These are phyloP conservation scores for Scleroderma citrinum DNA, from an alignment of 768 basidiomycete genomes.

Conservation along the genomic window DNA sequence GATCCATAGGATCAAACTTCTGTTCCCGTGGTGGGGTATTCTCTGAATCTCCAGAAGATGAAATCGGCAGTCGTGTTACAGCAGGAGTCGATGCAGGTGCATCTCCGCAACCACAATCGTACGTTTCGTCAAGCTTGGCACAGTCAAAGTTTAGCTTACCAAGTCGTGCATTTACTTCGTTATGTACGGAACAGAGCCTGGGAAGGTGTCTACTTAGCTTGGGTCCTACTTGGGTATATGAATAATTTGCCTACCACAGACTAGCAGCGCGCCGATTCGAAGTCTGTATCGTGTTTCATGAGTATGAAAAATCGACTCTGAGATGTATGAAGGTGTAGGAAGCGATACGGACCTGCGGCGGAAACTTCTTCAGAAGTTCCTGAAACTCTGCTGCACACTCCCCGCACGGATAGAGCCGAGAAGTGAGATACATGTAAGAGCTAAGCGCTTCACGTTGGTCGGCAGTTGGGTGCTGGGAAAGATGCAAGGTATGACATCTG, in stretches of 20 bases:
- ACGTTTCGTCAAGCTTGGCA: constrained; percentile 77
- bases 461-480: constrained; percentile 63
- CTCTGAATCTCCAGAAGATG: too few species aligned
- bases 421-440: constrained; percentile 80
- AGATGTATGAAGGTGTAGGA: constrained; percentile 39
- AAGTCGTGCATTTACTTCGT: constrained; percentile 81
- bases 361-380: constrained; percentile 68
- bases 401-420: constrained; percentile 91
- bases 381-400: constrained; percentile 95
- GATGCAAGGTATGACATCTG: not conserved
- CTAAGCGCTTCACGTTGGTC: constrained; percentile 80
- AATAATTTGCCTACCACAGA: constrained; percentile 48
- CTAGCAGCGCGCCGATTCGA: constrained; percentile 79
- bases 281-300: constrained; percentile 43
- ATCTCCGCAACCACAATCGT: constrained; percentile 95
- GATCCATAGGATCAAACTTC: constrained; percentile 38
- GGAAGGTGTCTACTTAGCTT: not conserved
- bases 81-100: constrained; percentile 12
- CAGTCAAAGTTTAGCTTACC: constrained; percentile 86
- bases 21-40: not conserved
- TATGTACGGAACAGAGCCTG: constrained; percentile 88
- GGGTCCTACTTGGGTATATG: not conserved
- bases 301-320: constrained; percentile 29
- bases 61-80: too few species aligned
- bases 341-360: constrained; percentile 65